A percentile compares a stretch with the other conserved stretches of the same genome.
Conservation (phyloP, 1,284 basidiomycete genomes). For the Cryptococcus sp. region DNA sequence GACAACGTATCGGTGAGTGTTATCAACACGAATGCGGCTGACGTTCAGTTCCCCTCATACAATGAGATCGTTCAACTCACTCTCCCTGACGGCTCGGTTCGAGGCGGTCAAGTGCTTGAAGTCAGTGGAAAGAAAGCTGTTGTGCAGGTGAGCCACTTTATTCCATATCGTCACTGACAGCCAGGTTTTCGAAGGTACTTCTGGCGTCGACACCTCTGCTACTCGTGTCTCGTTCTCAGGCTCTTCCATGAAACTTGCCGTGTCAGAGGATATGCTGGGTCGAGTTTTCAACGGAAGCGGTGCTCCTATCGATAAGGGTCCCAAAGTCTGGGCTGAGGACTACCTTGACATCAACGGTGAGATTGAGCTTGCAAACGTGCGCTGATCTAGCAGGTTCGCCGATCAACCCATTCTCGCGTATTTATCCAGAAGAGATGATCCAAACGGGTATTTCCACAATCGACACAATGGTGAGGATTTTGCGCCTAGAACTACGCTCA, state of each 20-base stretch:
- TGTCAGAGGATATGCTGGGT: conserved; percentile 99
- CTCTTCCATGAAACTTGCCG: conserved; percentile 96
- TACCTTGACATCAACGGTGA: conserved; percentile 98
- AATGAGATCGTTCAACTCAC: conserved; percentile 98
- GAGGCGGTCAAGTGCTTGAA: conserved; percentile 97
- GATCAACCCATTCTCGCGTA: conserved; percentile 98
- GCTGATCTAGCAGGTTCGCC: conserved; percentile 71
- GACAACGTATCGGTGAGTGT: conserved; percentile 91
- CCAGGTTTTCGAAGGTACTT: conserved; percentile 92
- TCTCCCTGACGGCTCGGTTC: conserved; percentile 90
- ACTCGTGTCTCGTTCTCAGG: conserved; percentile 99
- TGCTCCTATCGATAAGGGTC: conserved; percentile 96
- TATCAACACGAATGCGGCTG: conserved; percentile 2
- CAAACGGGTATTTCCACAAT: conserved; percentile 99
- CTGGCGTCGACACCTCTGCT: conserved; percentile 88
- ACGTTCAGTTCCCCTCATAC: conserved; percentile 88
- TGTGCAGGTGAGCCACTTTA: conserved; percentile 63
- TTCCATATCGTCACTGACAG: neutral
- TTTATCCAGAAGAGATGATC: conserved; percentile 99
- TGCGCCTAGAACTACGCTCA: neutral
- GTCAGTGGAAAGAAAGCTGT: conserved; percentile 99
- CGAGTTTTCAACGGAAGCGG: conserved; percentile 99
- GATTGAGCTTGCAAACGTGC: conserved; percentile 31
- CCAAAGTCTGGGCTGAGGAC: conserved; percentile 98
- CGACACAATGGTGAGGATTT: conserved; percentile 71